phyloP scores from a whole-genome alignment of 1,284 basidiomycete species.

The Meira miltonrushii region DNA sequence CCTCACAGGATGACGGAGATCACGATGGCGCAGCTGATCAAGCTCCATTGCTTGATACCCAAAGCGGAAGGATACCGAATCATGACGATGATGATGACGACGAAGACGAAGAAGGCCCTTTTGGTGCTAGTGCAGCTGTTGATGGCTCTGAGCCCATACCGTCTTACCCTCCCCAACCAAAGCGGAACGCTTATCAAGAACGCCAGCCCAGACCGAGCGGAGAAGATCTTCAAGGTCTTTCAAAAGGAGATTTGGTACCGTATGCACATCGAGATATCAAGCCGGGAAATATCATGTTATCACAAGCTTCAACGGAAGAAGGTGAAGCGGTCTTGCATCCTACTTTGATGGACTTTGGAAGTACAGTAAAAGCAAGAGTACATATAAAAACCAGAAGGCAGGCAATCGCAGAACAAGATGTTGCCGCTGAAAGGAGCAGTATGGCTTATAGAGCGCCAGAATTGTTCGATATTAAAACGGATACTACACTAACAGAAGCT shows the following conservation, averaged over 20 bases:
- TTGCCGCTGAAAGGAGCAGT: slow-evolving; percentile 46
- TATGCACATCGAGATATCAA: slow-evolving; percentile 97
- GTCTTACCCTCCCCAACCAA: slow-evolving; percentile 32
- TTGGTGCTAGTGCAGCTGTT: not conserved
- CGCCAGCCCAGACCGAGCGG: slow-evolving; percentile 49
- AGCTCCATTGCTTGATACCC: not conserved
- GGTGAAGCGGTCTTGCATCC: slow-evolving; percentile 57
- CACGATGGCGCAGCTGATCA: not conserved
- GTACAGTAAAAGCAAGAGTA: slow-evolving; percentile 72
- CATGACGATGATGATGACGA: slow-evolving; percentile 52
- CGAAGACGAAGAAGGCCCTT: not conserved
- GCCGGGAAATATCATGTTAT: slow-evolving; percentile 92
- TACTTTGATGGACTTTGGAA: slow-evolving; percentile 98
- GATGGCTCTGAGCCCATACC: slow-evolving; percentile 2
- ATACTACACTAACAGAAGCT: slow-evolving; percentile 42
- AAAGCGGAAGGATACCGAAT: not conserved
- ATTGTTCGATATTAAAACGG: slow-evolving; percentile 50
- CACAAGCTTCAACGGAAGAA: slow-evolving; percentile 63
- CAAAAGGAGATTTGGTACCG: slow-evolving; percentile 58
- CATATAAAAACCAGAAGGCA: slow-evolving; percentile 73
- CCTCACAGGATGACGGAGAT: not conserved
- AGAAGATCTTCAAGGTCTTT: slow-evolving; percentile 55
- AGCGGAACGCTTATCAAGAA: slow-evolving; percentile 22
- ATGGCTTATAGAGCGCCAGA: slow-evolving; percentile 53
- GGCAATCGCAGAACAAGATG: slow-evolving; percentile 57